Evolutionary conservation across 1,284 basidiomycete species (phyloP).

Genomic region (Flammula alnicola): DNA sequence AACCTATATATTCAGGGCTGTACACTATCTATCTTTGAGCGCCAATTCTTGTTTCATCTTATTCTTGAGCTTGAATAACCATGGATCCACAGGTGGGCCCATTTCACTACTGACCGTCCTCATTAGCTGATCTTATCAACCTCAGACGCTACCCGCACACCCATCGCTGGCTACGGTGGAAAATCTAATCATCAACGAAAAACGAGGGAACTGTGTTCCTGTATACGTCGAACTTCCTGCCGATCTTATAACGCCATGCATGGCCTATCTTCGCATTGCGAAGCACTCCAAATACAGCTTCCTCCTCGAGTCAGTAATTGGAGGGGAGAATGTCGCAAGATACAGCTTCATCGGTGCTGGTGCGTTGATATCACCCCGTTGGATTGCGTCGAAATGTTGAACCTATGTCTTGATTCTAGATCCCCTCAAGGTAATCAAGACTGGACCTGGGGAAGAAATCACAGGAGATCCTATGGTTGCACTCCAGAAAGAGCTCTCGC

Average conservation of each 20-base stretch:
- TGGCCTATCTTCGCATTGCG: slow-evolving; percentile 93
- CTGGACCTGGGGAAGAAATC: slow-evolving; percentile 83
- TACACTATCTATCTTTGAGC: slow-evolving; percentile 5
- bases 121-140: slow-evolving; percentile 4
- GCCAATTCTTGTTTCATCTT: not conserved
- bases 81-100: slow-evolving; percentile 67
- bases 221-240: slow-evolving; percentile 93
- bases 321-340: slow-evolving; percentile 89
- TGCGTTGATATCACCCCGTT: slow-evolving; percentile 42
- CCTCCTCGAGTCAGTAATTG: slow-evolving; percentile 89
- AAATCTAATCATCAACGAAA: slow-evolving; percentile 74
- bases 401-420: slow-evolving; percentile 53
- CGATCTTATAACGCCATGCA: slow-evolving; percentile 96
- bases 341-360: slow-evolving; percentile 97
- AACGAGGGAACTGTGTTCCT: slow-evolving; percentile 89
- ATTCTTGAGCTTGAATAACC: slow-evolving; percentile 1
- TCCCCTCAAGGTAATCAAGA: slow-evolving; percentile 90
- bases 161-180: slow-evolving; percentile 76
- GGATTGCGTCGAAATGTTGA: not conserved
- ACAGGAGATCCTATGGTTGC: slow-evolving; percentile 87
- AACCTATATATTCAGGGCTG: not conserved
- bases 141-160: slow-evolving; percentile 64
- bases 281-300: slow-evolving; percentile 94
- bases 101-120: not conserved
- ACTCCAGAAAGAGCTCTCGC: slow-evolving; percentile 86